Evolutionary conservation across 1,284 basidiomycete species (phyloP), one percentile per base, ranked within the genome.

Genomic region (Irpex sp.): DNA sequence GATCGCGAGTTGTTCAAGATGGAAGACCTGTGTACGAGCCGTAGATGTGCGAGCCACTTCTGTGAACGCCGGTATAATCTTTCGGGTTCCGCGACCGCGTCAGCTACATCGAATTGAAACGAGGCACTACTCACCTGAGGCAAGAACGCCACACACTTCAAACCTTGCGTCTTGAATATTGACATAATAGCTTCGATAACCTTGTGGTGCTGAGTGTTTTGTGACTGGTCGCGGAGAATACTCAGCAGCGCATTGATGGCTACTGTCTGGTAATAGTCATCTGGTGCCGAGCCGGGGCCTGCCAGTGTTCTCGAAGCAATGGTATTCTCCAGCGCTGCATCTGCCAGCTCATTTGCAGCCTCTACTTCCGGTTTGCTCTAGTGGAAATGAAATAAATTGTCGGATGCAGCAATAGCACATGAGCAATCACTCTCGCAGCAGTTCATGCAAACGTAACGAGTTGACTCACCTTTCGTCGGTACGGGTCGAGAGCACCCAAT

Each of bases 121-220:
- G 31, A 48, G 5, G 17, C 34, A 8, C 17, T 37, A 65, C 81
- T 66, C 71, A 94, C 94, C 82, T 97, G 94, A 55, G 97, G 94
- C 40, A 99, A 79, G 79, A 98, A 99, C 4, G 93, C 88, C 36
- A 98, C 96, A 75, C 96, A 98, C 81, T 96, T 96, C 71, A 99
- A 79, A 7, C 97, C 94, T 74, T 99, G 96, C 0, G 96, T 98
- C 77, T 97, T 96, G 85, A 99, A 99, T 67, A 99, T 98, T 65
- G 96, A 94, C 94, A 99, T 99, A 71, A 99, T 93, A 1, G 97
- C 96, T 75, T 99, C 96, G 68, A 99, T 97, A 64, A 97, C 97
- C 54, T 90, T 94, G 76, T 95, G 89, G 70, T 98, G 96, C 71
- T 96, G 90, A 66, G 83, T 87, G 71, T 84, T 91, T 67, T 97